Evolutionary conservation across 2,329 filamentous ascomycete species (phyloP), one percentile per base, ranked within the genome.

Genomic region (Trichoderma harzianum): DNA sequence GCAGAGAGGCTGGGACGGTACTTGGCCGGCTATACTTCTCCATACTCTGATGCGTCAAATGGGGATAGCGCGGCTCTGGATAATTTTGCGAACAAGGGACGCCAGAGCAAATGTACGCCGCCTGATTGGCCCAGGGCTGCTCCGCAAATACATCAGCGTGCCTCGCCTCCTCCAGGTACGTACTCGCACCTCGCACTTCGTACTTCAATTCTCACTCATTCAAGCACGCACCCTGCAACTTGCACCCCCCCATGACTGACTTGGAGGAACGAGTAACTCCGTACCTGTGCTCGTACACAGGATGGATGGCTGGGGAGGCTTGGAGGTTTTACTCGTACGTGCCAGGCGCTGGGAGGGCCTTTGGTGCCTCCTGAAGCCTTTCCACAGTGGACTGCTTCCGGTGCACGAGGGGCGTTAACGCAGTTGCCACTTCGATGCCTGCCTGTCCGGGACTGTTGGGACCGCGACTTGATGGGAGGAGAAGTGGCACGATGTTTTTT

Each of bases 321-420:
- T 69, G 66, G 66, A 58, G 26, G 39, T 58, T 69, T 64, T 24
- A 39, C 36, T 39, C 36, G 36, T 39, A 12, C 47, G 57, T 34
- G 61, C 34, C 58, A 43, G 26, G 51, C 60, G 47, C 65, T 34
- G 43, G 61, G 47, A 58, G 55, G 39, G 28, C 61, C 36, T 39
- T 18, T 26, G 66, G 66, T 61, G 47, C 57, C 60, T 72, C 26
- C 58, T 57, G 32, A 65, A 51, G 72, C 14, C 55, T 63, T 64
- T 32, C 57, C 28, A 57, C 47, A 63, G 69, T 36, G 69, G 60
- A n/a, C 64, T 66, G 57, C 34, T 62, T 61, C 36, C 39, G 55
- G 70, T 24, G 32, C 70, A 70, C 12, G 60, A 65, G 71, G 67
- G 69, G 72, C 62, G 64, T 72, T 32, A 60, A 67, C 70, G 69